Evolutionary conservation across 2,329 filamentous ascomycete genomes (phyloP).

Genomic region (Fusarium pilosicola): DNA sequence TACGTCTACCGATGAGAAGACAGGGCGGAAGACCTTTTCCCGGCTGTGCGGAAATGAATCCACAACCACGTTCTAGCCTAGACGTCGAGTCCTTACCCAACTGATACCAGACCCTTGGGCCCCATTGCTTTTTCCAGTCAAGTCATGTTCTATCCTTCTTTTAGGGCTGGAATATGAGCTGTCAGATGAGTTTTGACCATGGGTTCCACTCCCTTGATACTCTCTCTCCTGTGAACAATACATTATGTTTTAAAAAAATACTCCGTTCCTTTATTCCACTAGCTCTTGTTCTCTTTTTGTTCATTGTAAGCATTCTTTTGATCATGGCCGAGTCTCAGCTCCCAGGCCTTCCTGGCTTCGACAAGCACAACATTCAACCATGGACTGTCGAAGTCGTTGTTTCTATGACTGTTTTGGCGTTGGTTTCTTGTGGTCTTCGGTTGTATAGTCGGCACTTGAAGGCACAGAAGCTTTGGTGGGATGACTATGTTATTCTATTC

Average conservation of each 20-base stretch:
- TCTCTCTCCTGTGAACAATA: background rate
- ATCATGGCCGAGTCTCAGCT: constrained; percentile 33
- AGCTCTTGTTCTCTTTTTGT: background rate
- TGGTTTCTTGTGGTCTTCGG: constrained; percentile 52
- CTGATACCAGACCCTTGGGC: background rate
- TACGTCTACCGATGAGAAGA: background rate
- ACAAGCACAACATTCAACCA: constrained; percentile 51
- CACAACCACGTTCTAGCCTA: background rate
- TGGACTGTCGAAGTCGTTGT: constrained; percentile 55
- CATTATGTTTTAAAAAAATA: constrained; percentile 2
- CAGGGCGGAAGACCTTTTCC: background rate
- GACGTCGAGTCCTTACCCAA: background rate
- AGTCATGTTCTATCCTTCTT: background rate
- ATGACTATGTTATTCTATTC: constrained; percentile 60
- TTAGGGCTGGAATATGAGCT: background rate
- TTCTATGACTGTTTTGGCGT: constrained; percentile 54
- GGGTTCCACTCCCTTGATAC: background rate
- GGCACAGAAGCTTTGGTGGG: constrained; percentile 59
- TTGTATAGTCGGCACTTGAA: constrained; percentile 55
- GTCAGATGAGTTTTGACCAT: background rate
- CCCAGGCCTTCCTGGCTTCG: constrained; percentile 38
- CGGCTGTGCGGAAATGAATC: constrained; percentile 1
- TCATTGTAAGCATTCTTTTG: background rate
- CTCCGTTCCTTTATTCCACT: background rate
- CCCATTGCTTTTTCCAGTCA: background rate